Evolutionary conservation across 208 protist genomes (phyloP).

Genomic region (Trypanosoma melophagium): DNA sequence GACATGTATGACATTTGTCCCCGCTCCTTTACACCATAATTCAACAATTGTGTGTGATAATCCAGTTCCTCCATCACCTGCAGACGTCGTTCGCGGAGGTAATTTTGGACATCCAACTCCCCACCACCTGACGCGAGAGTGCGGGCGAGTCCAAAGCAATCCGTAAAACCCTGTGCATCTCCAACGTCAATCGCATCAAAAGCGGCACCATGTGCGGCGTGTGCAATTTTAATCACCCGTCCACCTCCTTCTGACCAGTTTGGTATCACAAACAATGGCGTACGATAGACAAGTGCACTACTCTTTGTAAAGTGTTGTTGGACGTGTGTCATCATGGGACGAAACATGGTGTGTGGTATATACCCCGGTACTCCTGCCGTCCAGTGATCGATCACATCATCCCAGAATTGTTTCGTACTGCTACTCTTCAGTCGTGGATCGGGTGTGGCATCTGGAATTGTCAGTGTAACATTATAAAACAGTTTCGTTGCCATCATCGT

Average conservation of each 20-base stretch:
- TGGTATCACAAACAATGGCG: slow-evolving; percentile 85
- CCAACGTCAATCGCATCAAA: slow-evolving; percentile 88
- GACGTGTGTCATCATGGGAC: slow-evolving; percentile 90
- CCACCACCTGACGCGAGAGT: slow-evolving; percentile 50
- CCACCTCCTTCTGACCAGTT: slow-evolving; percentile 88
- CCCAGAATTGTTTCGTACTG: slow-evolving; percentile 90
- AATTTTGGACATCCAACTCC: slow-evolving; percentile 62
- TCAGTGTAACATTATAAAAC: slow-evolving; percentile 90
- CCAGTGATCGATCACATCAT: slow-evolving; percentile 90
- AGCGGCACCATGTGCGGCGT: slow-evolving; percentile 83
- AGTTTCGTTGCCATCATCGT: slow-evolving; percentile 92
- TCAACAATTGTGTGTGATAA: slow-evolving; percentile 69
- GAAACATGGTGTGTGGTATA: slow-evolving; percentile 90
- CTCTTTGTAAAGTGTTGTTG: slow-evolving; percentile 86
- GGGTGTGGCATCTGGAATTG: slow-evolving; percentile 76
- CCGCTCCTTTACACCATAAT: slow-evolving; percentile 85
- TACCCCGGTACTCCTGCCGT: slow-evolving; percentile 86
- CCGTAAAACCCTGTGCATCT: slow-evolving; percentile 89
- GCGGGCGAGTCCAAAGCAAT: slow-evolving; percentile 88
- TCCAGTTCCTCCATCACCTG: slow-evolving; percentile 91
- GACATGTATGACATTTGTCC: slow-evolving; percentile 87
- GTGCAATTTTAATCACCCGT: slow-evolving; percentile 85
- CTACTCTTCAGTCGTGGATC: slow-evolving; percentile 83
- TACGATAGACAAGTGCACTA: slow-evolving; percentile 78
- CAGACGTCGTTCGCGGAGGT: slow-evolving; percentile 76